Conservation (phyloP, 2,329 filamentous ascomycete genomes). For the Fusarium hostae region DNA sequence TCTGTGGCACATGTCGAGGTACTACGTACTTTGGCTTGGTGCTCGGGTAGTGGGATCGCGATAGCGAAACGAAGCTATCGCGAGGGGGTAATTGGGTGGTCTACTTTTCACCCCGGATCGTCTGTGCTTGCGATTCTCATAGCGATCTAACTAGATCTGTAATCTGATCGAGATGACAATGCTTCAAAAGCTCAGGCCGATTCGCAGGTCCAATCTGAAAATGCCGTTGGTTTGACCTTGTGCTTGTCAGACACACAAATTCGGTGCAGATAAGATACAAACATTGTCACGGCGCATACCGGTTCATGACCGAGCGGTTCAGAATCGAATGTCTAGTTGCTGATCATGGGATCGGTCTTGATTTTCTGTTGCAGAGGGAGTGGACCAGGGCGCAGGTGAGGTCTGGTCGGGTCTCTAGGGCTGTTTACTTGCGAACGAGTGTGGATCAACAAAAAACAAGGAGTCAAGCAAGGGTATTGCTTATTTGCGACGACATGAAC, state of each 20-base stretch:
- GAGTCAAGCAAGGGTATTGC: slow-evolving; percentile 20
- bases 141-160: slow-evolving; percentile 28
- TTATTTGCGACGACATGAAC: slow-evolving; percentile 28
- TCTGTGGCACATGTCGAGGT: slow-evolving; percentile 14
- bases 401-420: slow-evolving; percentile 5
- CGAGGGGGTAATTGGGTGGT: slow-evolving; percentile 22
- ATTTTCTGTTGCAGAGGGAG: slow-evolving; percentile 19
- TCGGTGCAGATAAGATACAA: slow-evolving; percentile 7
- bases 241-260: slow-evolving; percentile 22
- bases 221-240: slow-evolving; percentile 23
- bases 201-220: slow-evolving; percentile 1
- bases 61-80: slow-evolving; percentile 28
- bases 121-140: slow-evolving; percentile 28
- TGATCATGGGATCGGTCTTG: slow-evolving; percentile 36
- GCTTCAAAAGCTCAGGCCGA: not conserved
- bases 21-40: slow-evolving; percentile 8
- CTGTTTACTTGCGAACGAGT: slow-evolving; percentile 32
- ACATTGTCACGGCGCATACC: slow-evolving; percentile 16
- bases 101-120: slow-evolving; percentile 14
- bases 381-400: slow-evolving; percentile 22
- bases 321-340: slow-evolving; percentile 21
- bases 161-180: slow-evolving; percentile 34
- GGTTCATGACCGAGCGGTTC: slow-evolving; percentile 13
- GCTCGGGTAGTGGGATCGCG: slow-evolving; percentile 7
- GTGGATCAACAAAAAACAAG: slow-evolving; percentile 28